These are phyloP conservation scores for Phylloporus scabripes DNA, from an alignment of 768 basidiomycete genomes.

Conservation along the genomic window DNA sequence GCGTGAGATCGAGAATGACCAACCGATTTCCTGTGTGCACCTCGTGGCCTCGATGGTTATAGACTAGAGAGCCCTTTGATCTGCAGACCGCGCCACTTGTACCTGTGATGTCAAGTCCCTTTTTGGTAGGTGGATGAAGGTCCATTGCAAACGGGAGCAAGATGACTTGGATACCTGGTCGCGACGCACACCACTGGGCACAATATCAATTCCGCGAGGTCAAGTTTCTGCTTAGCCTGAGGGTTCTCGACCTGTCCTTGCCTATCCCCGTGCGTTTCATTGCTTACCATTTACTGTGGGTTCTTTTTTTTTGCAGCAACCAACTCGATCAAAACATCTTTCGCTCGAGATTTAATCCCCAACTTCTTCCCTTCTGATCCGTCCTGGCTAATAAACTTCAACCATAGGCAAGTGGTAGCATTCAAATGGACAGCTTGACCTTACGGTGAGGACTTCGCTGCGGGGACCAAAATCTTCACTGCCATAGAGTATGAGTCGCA, in stretches of 20 bases:
- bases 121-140: slow-evolving; percentile 3
- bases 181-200: neutral
- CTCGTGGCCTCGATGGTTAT: neutral
- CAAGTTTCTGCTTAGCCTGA: neutral
- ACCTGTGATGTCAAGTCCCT: slow-evolving; percentile 5
- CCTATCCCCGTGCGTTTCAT: too few relatives aligned
- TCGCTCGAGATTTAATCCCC: slow-evolving; percentile 40
- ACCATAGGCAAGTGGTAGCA: slow-evolving; percentile 44
- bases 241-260: neutral
- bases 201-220: neutral
- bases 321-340: slow-evolving; percentile 35
- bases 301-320: slow-evolving; percentile 10
- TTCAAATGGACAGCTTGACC: too few relatives aligned
- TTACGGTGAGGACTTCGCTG: too few relatives aligned
- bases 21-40: neutral
- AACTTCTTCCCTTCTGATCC: slow-evolving; percentile 47
- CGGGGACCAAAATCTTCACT: too few relatives aligned
- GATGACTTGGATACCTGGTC: neutral
- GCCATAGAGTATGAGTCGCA: too few relatives aligned
- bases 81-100: neutral
- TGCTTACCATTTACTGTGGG: too few relatives aligned
- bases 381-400: slow-evolving; percentile 43
- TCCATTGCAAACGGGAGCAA: neutral
- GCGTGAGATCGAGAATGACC: neutral
- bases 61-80: neutral